Base-by-base conservation (phyloP, 1,284 basidiomycete species). In the Cryptococcus floricola region DNA sequence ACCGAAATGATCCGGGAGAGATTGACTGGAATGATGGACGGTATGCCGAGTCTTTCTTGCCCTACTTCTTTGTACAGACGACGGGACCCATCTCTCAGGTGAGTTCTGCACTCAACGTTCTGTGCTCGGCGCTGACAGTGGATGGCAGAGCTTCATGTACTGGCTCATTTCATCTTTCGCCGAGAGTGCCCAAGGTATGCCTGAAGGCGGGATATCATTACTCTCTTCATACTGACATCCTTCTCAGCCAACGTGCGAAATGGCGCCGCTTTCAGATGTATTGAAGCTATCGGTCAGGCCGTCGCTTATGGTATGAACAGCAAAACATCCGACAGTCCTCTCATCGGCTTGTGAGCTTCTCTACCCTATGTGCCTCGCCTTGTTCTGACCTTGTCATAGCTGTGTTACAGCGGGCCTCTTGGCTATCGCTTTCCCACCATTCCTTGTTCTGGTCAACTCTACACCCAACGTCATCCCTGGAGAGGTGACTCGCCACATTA, bases 141-240 rank as follows among this genome's bases (percentile, higher is more conserved):
- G 31, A 34, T 34, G 31, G 10, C 67, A 68, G 54, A 65, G 59
- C 2, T 68, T 60, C 50, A 61, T 63, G 54, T 68, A 66, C 53
- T 68, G 67, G 67, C 59, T 68, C 12, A 39, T 68, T 13, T 64
- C 62, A 4, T 68, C 62, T 19, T 66, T 63, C 46, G 62, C 63
- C 7, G 61, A 52, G 4, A 64, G 65, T 52, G 63, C 56, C 5
- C 60, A 60, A 25, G 34, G 57, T 61, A 38, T 50, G 50, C 53
- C 7, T 14, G 6, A 13, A 14, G 6, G 10, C 27, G n/a, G 5
- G 13, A 16, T 9, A 31, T 14, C 42, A 28, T 10, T 18, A 13
- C 2, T 23, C 23, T 19, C 19, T 9, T 19, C 12, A 25, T 13
- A 28, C 39, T 56, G 54, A 59, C 38, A 14, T 5, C 9, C 13